Base-by-base conservation (phyloP, 768 basidiomycete species). In the Lyophyllum shimeji region DNA sequence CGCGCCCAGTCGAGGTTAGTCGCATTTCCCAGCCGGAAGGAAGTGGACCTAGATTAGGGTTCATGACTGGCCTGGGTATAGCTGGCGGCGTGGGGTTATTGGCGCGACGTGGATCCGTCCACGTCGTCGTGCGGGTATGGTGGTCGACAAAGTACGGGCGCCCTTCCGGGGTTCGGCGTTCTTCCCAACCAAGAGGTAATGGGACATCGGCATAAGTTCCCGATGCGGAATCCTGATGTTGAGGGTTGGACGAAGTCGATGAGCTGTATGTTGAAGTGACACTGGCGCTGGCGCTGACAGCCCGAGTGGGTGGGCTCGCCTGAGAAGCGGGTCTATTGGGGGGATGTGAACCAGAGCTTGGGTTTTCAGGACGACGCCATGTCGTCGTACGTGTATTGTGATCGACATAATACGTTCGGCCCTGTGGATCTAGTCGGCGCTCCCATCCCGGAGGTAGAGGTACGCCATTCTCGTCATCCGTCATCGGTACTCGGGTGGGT, bases 1-100 rank as follows among this genome's bases (percentile, higher is more conserved):
- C 87, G 31, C 93, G 81, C 7, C 82, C 82, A 0, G 89, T 93
- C 0, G 87, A 86, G 1, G 94, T 95, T 50, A 95, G 71, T 18
- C 94, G 82, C 94, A 95, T 95, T 73, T 96, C 94, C 93, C 93
- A 96, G 57, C 93, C 94, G 44, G 87, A 89, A 5, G 94, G 94
- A 34, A 96, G 77, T 7, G 90, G 85, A 0, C 94, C 93, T 17
- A 93, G 82, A 60, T 87, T 77, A 59, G 85, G 71, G 54, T 76
- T 82, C 62, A 83, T 70, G 53, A 78, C 73, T 52, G 76, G 77
- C 23, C 82, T 67, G 15, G 76, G 62, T 64, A 82, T 63, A 56
- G 81, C 74, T 61, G 82, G 64, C 58, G 83, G 65, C 61, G 81
- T 63, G 63, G 74, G 76, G 60, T 81, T 81, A 25, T 79, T 80